Conservation (phyloP, 257 asterid genomes). For the Mitragyna speciosa region DNA sequence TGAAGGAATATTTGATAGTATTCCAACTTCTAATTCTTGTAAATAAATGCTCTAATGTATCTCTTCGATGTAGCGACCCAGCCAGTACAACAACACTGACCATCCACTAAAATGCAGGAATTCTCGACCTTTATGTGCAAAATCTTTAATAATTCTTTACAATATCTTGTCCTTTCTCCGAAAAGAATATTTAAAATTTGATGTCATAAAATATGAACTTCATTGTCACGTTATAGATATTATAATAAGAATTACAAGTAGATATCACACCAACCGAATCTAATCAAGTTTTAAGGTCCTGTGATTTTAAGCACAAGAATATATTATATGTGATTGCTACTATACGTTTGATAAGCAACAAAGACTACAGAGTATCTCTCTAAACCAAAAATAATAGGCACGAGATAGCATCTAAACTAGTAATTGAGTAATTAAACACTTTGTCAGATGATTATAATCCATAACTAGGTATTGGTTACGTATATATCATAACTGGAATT, state of each 20-base stretch:
- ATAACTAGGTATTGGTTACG: not conserved
- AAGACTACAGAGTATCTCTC: too few species aligned
- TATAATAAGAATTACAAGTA: not conserved
- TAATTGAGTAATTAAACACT: too few species aligned
- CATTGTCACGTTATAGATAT: not conserved
- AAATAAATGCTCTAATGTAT: not conserved
- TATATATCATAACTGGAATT: not conserved
- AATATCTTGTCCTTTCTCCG: too few species aligned
- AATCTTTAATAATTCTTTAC: too few species aligned
- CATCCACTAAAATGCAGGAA: not conserved
- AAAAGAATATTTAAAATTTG: not conserved
- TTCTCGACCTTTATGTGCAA: not conserved
- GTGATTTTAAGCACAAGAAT: too few species aligned
- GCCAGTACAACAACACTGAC: not conserved
- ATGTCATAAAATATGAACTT: not conserved
- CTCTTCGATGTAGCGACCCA: not conserved
- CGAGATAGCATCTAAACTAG: too few species aligned
- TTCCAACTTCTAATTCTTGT: not conserved
- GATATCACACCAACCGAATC: not conserved
- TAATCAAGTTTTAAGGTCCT: too few species aligned
- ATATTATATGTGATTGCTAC: too few species aligned
- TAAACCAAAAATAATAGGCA: not conserved
- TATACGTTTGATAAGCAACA: too few species aligned
- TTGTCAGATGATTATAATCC: not conserved
- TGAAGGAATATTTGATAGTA: conserved; percentile 15